Evolutionary conservation across 1,139 yeast species (phyloP), one percentile per base, ranked within the genome.

Genomic region (Taiozyma sp.): DNA sequence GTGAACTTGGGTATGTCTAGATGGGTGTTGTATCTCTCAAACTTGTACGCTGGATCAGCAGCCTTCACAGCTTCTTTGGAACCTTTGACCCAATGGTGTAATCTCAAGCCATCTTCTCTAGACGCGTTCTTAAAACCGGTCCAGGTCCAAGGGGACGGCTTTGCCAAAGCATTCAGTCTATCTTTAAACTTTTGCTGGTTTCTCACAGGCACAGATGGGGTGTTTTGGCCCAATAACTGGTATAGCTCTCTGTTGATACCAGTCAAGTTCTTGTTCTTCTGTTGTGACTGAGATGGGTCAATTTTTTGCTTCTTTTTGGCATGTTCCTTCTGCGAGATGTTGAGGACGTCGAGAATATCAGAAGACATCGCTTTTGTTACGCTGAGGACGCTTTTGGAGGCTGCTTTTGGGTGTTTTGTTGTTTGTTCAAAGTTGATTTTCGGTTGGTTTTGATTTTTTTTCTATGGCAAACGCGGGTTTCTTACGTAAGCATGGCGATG

Each of bases 211-310:
- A 90, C 81, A 1, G 99, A 95, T 0, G 99, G 97, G 2, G 96
- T 83, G 66, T 89, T 90, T 42, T 95, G 93, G 2, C 99, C 99
- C 42, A 95, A 72, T 53, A 95, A 74, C 59, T 86, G 87, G 67
- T 86, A 91, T 49, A 93, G 73, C 66, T 93, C 99, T 58, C 99
- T 77, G 56, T 89, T 95, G 82, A 93, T 86, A 22, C 97, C 97
- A 2, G 62, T 53, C 3, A 53, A 48, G 0, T 52, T 53, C 41
- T 54, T 59, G 29, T 47, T 46, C 28, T 56, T 56, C 30, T 45
- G 54, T 42, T 47, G 53, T 54, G 45, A 56, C 56, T 51, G 45
- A 26, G 55, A 44, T 26, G 52, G 50, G 21, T 60, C 64, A 2
- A 58, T 50, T 46, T 62, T 65, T 49, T 59, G 61, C 54, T 61